Evolutionary conservation across 352 stramenopile genomes (phyloP), one percentile per base, ranked within the genome.

Genomic region (Pythium insidiosum): DNA sequence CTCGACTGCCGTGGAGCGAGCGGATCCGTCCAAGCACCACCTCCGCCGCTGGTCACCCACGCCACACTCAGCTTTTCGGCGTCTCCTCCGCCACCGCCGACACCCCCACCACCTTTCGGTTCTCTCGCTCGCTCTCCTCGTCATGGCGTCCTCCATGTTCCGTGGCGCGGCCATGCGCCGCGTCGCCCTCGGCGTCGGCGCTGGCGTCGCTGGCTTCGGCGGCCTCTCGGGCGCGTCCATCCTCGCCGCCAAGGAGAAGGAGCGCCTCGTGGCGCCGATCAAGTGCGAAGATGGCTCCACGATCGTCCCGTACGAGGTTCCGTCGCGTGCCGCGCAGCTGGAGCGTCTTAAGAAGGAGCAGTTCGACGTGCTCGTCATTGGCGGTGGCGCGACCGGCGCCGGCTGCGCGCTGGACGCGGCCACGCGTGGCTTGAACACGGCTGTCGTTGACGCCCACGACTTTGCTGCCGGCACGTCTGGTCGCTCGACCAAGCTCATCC

Each of bases 401-500:
- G 91, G 91, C 22, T 94, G 78, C 42, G 84, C 84, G 36, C 69
- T 95, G 29, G 91, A 98, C 43, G 90, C 90, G 2, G 68, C 87
- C 33, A 97, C 88, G 35, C 82, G 91, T 42, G 92, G 92, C 10
- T 80, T 97, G 30, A 96, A 94, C 56, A 95, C 89, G 29, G 92
- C 89, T 5, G 72, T 98, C 10, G 81, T 98, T 11, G 92, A 98
- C 43, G 78, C 79, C 21, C 73, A 80, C 43, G 92, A 98, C 66
- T 97, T 97, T 61, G 85, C 77, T 16, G 78, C 88, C 0, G 92
- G 92, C 47, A 98, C 92, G 20, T 97, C 87, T 0, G 84, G 86
- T 11, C 73, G 92, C 50, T 97, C 86, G 21, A 98, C 92, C 36
- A 98, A 98, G 71, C 84, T 98, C 33, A 97, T 98, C 54, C 92